Evolutionary conservation across 106 monocot species (phyloP).

Genomic region (Acorus gramineus): DNA sequence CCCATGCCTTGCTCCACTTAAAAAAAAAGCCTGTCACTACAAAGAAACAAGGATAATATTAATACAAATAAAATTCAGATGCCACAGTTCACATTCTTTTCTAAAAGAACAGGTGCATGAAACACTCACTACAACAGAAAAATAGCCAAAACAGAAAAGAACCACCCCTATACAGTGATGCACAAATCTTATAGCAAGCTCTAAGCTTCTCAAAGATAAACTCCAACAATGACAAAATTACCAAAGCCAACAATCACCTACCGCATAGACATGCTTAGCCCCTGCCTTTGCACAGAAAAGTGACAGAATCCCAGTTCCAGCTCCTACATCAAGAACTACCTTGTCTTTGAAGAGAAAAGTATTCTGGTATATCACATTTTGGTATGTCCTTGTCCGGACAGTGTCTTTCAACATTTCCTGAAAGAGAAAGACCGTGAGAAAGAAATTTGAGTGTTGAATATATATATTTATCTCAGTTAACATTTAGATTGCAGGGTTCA

Average conservation of each 20-base stretch:
- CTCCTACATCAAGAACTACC: conserved; percentile 92
- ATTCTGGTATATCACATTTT: conserved; percentile 90
- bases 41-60: too few species aligned
- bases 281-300: conserved; percentile 97
- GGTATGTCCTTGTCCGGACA: conserved; percentile 85
- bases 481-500: not conserved
- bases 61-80: too few species aligned
- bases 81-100: too few species aligned
- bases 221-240: not conserved
- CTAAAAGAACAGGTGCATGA: too few species aligned
- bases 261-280: conserved; percentile 96
- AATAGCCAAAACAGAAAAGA: too few species aligned
- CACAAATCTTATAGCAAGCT: too few species aligned
- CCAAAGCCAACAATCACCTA: conserved; percentile 7
- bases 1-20: too few species aligned
- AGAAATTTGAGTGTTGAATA: not conserved
- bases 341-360: conserved; percentile 76
- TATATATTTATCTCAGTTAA: not conserved
- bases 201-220: not conserved
- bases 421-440: too few species aligned
- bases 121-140: too few species aligned
- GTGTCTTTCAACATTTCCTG: conserved; percentile 98
- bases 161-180: too few species aligned
- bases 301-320: conserved; percentile 90
- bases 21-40: too few species aligned